Percentiles rank a stretch among this genome's conserved stretches.
phyloP scores from a whole-genome alignment of 768 basidiomycete species.

The Dacryopinax spathularia region DNA sequence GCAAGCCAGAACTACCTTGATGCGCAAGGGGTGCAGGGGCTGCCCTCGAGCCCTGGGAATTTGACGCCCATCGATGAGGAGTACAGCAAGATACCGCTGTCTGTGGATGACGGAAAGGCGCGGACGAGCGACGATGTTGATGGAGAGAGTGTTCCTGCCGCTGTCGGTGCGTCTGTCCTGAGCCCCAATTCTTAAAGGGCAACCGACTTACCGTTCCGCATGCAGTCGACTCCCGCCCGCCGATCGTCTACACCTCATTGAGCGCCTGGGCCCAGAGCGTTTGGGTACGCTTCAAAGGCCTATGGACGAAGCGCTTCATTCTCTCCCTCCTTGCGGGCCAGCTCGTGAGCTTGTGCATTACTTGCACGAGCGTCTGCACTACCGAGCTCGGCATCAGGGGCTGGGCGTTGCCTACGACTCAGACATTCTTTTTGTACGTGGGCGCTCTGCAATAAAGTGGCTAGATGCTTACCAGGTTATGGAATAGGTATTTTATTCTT shows the following conservation, averaged over 20 bases:
- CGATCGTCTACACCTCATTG: conserved; percentile 10
- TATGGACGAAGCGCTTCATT: conserved; percentile 65
- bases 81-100: neutral
- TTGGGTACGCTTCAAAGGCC: conserved; percentile 47
- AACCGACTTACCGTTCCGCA: neutral
- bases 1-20: neutral
- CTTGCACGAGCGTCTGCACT: conserved; percentile 76
- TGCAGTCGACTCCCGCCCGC: neutral
- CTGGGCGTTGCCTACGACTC: conserved; percentile 66
- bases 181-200: neutral
- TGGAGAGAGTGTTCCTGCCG: neutral
- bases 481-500: conserved; percentile 56
- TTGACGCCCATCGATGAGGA: neutral
- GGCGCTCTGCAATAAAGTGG: neutral
- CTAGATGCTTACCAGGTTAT: neutral
- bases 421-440: conserved; percentile 68
- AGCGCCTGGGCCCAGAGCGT: conserved; percentile 28
- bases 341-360: conserved; percentile 73
- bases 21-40: neutral
- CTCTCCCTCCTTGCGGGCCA: conserved; percentile 64
- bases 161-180: neutral
- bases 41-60: neutral
- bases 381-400: conserved; percentile 55
- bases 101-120: neutral
- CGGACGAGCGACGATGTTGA: neutral